phyloP scores from a whole-genome alignment of 129 eudicot species.

The Flaveria trinervia region DNA sequence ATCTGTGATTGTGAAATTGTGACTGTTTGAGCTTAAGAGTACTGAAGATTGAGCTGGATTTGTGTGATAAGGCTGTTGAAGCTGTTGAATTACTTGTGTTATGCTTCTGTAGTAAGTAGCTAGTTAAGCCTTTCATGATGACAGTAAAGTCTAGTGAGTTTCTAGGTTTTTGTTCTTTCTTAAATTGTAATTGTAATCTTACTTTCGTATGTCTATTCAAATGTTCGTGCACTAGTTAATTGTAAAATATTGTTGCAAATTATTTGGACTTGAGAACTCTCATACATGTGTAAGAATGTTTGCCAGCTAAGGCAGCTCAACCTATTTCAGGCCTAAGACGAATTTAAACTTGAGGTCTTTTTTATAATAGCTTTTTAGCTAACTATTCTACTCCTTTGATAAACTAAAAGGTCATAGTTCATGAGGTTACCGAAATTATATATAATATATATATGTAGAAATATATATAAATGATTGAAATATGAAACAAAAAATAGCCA shows the following conservation, averaged over 20 bases:
- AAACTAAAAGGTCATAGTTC: too few relatives aligned
- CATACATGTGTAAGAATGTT: neutral
- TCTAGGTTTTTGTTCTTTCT: neutral
- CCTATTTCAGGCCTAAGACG: too few relatives aligned
- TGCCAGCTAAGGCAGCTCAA: neutral
- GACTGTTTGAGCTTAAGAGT: neutral
- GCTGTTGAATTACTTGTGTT: conserved; percentile 1
- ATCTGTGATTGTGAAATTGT: conserved; percentile 5
- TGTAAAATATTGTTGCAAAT: neutral
- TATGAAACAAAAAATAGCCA: too few relatives aligned
- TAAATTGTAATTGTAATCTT: neutral
- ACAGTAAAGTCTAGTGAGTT: neutral
- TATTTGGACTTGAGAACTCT: neutral
- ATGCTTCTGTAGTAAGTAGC: conserved; percentile 3
- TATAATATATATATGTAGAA: too few relatives aligned
- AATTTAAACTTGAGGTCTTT: too few relatives aligned
- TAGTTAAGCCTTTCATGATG: conserved; percentile 1
- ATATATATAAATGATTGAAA: too few relatives aligned
- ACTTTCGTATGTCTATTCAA: neutral
- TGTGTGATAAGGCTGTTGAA: conserved; percentile 6
- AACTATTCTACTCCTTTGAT: too few relatives aligned
- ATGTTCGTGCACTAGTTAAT: neutral
- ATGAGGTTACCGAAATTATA: too few relatives aligned
- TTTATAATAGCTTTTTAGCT: too few relatives aligned
- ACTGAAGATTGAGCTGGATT: conserved; percentile 17